Evolutionary conservation across 2,329 filamentous ascomycete species (phyloP), one percentile per base, ranked within the genome.

Genomic region (Colletotrichum lupini): DNA sequence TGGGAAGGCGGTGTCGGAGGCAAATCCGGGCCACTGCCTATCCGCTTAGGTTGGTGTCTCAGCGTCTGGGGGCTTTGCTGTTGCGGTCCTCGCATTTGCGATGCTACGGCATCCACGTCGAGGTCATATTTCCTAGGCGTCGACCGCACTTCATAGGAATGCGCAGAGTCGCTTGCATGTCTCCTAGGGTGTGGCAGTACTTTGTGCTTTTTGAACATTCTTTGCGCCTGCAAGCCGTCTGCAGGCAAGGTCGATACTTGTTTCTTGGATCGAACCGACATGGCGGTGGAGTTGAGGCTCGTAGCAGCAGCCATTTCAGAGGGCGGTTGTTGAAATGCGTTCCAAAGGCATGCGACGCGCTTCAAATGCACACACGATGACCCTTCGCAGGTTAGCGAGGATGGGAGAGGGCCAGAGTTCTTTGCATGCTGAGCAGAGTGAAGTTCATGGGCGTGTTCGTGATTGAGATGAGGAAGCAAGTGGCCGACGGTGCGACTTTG

Each of bases 1-100:
- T 91, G 88, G 60, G 87, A 86, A 19, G 91, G 91, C 59, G 91
- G 91, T 30, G 91, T 92, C n/a, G 90, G 90, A 53, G 91, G 91
- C 49, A 88, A 82, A 75, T 86, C 86, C 22, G 87, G 87, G 1
- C 87, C 85, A 49, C 81, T 82, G 62, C 82, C 82, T 74, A 85
- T 82, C 55, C 82, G 83, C 67, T 81, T 82, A 58, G 83, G 78
- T 68, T 86, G 83, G 74, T 84, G 85, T 75, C 83, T 85, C 64
- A 84, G 78, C 24, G 79, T 82, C 70, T 82, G 82, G 12, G 84
- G 80, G 72, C 81, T 85, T 16, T 83, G 79, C 16, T 81, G 77
- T 62, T 83, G 83, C 60, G 80, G 81, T 74, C 76, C 77, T 42
- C 77, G 52, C 49, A 71, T 76, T 52, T 66, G 75, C 30, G 75